Conservation (phyloP, 305 asterid species). For the Euphrasia arctica region DNA sequence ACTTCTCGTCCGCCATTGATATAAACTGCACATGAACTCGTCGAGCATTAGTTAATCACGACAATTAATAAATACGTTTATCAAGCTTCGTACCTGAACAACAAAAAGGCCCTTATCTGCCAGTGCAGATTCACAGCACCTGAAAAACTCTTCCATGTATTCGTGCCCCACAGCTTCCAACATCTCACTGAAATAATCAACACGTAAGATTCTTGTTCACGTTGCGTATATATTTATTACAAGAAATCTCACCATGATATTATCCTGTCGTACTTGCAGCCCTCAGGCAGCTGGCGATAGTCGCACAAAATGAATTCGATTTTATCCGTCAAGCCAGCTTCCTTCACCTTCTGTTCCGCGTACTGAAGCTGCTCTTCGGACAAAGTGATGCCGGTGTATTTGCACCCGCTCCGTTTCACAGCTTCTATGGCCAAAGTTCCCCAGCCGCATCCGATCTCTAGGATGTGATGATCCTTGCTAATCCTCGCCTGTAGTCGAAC, state of each 20-base stretch:
- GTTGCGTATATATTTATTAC: neutral
- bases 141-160: slow-evolving; percentile 50
- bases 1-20: slow-evolving; percentile 58
- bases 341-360: slow-evolving; percentile 52
- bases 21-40: slow-evolving; percentile 34
- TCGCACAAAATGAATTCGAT: slow-evolving; percentile 45
- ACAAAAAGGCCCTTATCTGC: slow-evolving; percentile 60
- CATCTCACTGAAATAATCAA: slow-evolving; percentile 49
- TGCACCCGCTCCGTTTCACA: slow-evolving; percentile 57
- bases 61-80: neutral
- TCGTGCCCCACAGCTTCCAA: slow-evolving; percentile 70
- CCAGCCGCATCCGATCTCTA: slow-evolving; percentile 77
- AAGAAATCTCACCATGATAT: slow-evolving; percentile 39
- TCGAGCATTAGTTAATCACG: neutral
- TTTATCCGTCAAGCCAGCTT: slow-evolving; percentile 58
- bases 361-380: slow-evolving; percentile 55
- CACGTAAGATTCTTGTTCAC: neutral
- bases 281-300: slow-evolving; percentile 52
- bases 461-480: slow-evolving; percentile 49
- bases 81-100: slow-evolving; percentile 39
- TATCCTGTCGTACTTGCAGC: slow-evolving; percentile 48
- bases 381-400: slow-evolving; percentile 62
- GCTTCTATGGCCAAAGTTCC: slow-evolving; percentile 64
- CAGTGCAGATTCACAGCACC: slow-evolving; percentile 45
- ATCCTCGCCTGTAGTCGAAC: slow-evolving; percentile 43